Evolutionary conservation across 495 filamentous ascomycete genomes (phyloP), one percentile per base, ranked within the genome.

Genomic region (Penicillium turbatum): DNA sequence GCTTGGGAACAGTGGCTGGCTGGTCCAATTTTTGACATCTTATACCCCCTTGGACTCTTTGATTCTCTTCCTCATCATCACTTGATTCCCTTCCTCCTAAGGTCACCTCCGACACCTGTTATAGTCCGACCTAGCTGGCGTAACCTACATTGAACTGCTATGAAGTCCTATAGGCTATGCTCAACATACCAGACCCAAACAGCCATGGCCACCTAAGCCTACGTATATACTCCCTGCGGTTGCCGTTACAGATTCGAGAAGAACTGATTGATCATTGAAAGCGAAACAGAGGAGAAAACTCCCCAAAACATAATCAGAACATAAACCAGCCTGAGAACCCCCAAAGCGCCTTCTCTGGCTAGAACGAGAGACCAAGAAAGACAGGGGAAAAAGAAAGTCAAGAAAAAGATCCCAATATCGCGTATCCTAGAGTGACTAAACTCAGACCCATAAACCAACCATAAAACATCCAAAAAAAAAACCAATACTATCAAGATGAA

Each of bases 301-400:
- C 42, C 39, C 12, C 29, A 47, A 46, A 48, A 35, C 19, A 55
- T n/a, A 15, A 42, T 15, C 12, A 32, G 30, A 54, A 46, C 51
- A 51, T 43, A 38, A 46, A 54, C 41, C 41, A 60, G 49, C 48
- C 53, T 40, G 46, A 49, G 15, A 59, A 43, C 41, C 44, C 53
- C 58, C 53, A 54, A 48, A 51, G 56, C 64, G 64, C 64, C 64
- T 54, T 43, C 48, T 64, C 59, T 60, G 51, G 61, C 56, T 62
- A 44, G 53, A 62, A 51, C 44, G 51, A 60, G 51, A 65, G 54
- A 62, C 53, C 51, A 56, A 60, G 59, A 60, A 65, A 39, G 37
- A 34, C 47, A 51, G 2, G 27, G 51, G 47, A 26, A 16, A 27
- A 48, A 19, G 16, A 45, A 38, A n/a, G n/a, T n/a, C 51, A 34